Base-by-base conservation (phyloP, 169 alveolate genomes). In the Cryptosporidium viatorum region DNA sequence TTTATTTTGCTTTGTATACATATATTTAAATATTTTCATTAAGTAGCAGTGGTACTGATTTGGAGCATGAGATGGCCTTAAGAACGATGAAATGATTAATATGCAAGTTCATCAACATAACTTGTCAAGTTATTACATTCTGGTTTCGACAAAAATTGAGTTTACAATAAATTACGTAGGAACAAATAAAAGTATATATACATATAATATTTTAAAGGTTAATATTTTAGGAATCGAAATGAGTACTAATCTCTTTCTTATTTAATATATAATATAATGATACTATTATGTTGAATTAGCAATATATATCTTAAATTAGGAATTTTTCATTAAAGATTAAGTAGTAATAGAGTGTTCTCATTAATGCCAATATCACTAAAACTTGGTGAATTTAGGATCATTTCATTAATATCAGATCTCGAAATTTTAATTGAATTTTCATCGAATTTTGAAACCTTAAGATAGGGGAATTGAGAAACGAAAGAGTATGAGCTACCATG, bases 391-490 rank as follows among this genome's bases (percentile, higher is more conserved):
- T 59, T 45, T 16, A 41, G 51, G 10, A 41, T 18, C 0, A 26
- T 21, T 12, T 62, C 67, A 45, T 0, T 26, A 12, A 39, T 37
- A 14, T 39, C 84, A 4, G 89, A 80, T 60, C 31, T 31, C 18
- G 67, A 80, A n/a, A 80, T 52, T 45, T 80, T 51, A 26, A 80
- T 58, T 8, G 45, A 60, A 35, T 62, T 43, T 6, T 48, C 74
- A 16, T 67, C 69, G 9, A 35, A 26, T 39, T 65, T 80, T 26
- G 89, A 43, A 29, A 80, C 33, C 29, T 50, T 80, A 4, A 60
- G 14, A 59, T 21, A 39, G 39, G 89, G 89, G 62, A 29, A 80
- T 23, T 80, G 73, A n/a, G 80, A 80, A 60, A 80, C 52, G 26
- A 80, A 41, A 12, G 80, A 80, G 51, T 80, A 80, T 14, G 29